phyloP scores from a whole-genome alignment of 768 basidiomycete genomes.

The Lentinus brumalis region DNA sequence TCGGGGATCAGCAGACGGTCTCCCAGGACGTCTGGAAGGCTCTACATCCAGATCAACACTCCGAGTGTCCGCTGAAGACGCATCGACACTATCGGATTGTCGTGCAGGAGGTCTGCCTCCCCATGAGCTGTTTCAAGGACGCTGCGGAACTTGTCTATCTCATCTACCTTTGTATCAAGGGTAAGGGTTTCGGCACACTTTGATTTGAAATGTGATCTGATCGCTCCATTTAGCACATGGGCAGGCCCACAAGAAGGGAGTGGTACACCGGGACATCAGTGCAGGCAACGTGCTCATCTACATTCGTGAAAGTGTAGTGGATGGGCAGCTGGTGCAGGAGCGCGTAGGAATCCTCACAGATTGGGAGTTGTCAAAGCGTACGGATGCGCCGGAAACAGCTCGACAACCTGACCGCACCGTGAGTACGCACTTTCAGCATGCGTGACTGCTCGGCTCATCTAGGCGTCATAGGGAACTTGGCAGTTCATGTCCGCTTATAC shows the following conservation, averaged over 20 bases:
- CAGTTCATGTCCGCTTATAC: slow-evolving; percentile 5
- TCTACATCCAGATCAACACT: neutral
- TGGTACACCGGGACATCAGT: slow-evolving; percentile 14
- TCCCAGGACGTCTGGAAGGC: neutral
- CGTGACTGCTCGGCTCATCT: neutral
- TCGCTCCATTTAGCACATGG: neutral
- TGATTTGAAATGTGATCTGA: no score
- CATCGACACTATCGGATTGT: slow-evolving; percentile 11
- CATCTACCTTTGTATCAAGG: neutral
- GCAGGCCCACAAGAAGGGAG: neutral
- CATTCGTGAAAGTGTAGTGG: neutral
- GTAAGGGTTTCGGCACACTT: neutral
- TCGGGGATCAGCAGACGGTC: neutral
- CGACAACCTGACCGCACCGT: slow-evolving; percentile 13
- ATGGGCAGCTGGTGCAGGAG: neutral
- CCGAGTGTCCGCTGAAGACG: neutral
- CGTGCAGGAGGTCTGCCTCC: slow-evolving; percentile 3
- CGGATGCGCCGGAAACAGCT: neutral
- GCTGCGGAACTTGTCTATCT: neutral
- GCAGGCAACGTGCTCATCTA: slow-evolving; percentile 11
- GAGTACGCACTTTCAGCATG: neutral
- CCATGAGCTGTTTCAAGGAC: neutral
- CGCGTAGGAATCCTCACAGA: slow-evolving; percentile 2
- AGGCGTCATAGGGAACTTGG: slow-evolving; percentile 12
- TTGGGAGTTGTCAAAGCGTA: slow-evolving; percentile 11